phyloP scores from a whole-genome alignment of 495 filamentous ascomycete species.

The Geoglossum glabrum region DNA sequence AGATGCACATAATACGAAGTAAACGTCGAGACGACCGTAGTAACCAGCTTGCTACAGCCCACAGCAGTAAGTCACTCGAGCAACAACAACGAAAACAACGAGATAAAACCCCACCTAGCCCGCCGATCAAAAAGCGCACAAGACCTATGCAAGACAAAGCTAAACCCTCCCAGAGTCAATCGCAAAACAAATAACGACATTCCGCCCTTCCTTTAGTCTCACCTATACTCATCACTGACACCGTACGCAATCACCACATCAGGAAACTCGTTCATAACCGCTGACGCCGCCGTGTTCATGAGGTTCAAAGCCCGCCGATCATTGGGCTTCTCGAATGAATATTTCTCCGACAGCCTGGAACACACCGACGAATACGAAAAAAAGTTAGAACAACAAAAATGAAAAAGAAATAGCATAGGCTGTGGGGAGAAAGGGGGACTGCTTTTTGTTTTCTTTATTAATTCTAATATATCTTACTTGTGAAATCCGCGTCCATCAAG shows the following conservation, averaged over 20 bases:
- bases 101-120: conserved; percentile 37
- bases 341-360: conserved; percentile 53
- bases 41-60: conserved; percentile 53
- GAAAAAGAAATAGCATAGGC: too few species aligned
- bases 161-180: conserved; percentile 17
- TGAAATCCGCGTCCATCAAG: conserved; percentile 87
- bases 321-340: conserved; percentile 80
- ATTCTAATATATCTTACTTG: conserved; percentile 46
- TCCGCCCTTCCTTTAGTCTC: conserved; percentile 1
- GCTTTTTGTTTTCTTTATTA: too few species aligned
- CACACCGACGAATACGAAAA: not conserved
- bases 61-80: not conserved
- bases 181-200: not conserved
- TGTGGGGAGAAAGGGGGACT: too few species aligned
- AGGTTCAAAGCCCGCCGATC: conserved; percentile 70
- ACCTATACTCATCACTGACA: conserved; percentile 87
- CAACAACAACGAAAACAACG: not conserved
- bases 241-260: conserved; percentile 81
- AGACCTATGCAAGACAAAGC: conserved; percentile 72
- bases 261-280: conserved; percentile 63
- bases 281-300: conserved; percentile 80
- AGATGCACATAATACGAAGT: conserved; percentile 75
- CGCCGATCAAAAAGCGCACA: conserved; percentile 73
- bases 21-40: conserved; percentile 79
- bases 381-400: too few species aligned